Base-by-base conservation (phyloP, 192 early-diverging fungal genomes). In the Podochytrium sp. region DNA sequence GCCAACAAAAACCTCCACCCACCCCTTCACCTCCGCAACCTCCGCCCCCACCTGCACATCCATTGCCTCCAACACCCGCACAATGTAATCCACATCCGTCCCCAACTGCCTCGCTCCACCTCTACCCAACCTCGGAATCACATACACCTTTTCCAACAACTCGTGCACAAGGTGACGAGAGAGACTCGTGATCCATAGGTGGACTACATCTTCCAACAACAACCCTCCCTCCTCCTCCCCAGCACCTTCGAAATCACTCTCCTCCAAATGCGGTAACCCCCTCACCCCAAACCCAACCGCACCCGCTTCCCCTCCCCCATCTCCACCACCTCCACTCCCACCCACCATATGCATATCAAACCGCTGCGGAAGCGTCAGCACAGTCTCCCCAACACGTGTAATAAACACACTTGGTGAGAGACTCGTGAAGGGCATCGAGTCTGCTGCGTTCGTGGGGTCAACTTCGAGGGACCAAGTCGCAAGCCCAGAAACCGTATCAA, bases 131-230 rank as follows among this genome's bases (percentile, higher is more conserved):
- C 66, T 18, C n/a, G 27, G 74, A 25, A 89, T 80, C 16, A 60
- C 51, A 39, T 78, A 30, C 16, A 91, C 78, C 12, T 63, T 41
- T 0, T 74, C 57, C 29, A 82, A 60, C 65, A 80, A 75, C 14
- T 78, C 71, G 18, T 70, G 63, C 86, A 91, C 91, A 0, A 81
- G 80, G 0, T 85, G 89, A n/a, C 89, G 79, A 0, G 88, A 81
- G 1, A 92, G 63, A 0, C 90, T 85, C 6, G 84, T 84, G 37
- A 91, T 91, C 92, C 92, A 94, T 10, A 87, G 70, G 59, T 91
- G 85, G 32, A 79, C 79, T 37, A 88, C 71, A 37, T 85, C 87
- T 47, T 81, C 87, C 14, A 27, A 68, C 52, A 35, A 42, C 49
- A 77, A 35, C 39, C 16, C 39, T 20, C 56, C 74, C 10, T 40